Evolutionary conservation across 495 filamentous ascomycete genomes (phyloP).

Genomic region (Neurospora tetrasperma): DNA sequence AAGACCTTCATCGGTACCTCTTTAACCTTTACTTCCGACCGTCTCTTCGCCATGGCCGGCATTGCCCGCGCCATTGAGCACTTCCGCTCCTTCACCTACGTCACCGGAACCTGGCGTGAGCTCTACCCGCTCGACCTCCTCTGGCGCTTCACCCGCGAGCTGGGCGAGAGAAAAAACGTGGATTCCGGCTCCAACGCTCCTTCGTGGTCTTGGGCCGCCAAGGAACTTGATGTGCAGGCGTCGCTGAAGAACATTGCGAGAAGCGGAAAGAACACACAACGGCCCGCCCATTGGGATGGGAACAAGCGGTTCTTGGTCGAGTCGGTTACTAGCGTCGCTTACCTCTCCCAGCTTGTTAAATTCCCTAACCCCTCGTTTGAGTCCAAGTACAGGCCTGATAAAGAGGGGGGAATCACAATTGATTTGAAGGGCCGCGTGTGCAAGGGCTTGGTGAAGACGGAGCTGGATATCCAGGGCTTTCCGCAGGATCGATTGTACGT

Average conservation of each 20-base stretch:
- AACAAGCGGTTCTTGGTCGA: background rate
- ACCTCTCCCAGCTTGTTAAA: background rate
- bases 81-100: constrained; percentile 8
- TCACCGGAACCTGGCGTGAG: constrained; percentile 14
- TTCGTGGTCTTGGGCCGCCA: background rate
- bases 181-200: background rate
- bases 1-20: background rate
- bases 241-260: background rate
- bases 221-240: background rate
- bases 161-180: background rate
- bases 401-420: background rate
- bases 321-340: background rate
- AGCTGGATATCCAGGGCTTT: background rate
- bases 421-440: background rate
- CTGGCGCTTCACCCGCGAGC: background rate
- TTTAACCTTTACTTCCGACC: constrained; percentile 12
- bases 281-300: background rate
- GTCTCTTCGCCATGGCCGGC: constrained; percentile 15
- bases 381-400: background rate
- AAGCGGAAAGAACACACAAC: background rate
- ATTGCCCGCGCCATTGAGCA: constrained; percentile 11
- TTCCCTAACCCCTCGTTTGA: background rate
- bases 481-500: background rate
- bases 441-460: background rate
- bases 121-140: constrained; percentile 5